phyloP scores from a whole-genome alignment of 2,329 filamentous ascomycete genomes.

The Alternaria triticina region DNA sequence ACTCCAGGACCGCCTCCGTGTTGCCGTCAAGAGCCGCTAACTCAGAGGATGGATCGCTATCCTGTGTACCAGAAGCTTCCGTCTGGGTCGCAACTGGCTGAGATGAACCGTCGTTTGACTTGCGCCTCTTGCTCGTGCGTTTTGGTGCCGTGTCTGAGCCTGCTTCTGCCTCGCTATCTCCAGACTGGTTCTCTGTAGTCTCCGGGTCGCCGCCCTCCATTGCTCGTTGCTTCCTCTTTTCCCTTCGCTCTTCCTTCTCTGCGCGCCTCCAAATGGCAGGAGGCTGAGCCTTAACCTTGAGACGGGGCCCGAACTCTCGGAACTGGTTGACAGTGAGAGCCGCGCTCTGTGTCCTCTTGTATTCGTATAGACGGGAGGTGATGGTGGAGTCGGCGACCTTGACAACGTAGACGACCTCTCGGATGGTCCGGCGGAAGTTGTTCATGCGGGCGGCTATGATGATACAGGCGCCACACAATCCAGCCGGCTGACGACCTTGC shows the following conservation, averaged over 20 bases:
- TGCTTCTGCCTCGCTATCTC: conserved; percentile 12
- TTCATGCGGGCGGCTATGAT: conserved; percentile 97
- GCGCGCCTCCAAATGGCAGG: conserved; percentile 78
- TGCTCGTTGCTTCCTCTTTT: conserved; percentile 31
- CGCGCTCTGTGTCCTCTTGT: conserved; percentile 84
- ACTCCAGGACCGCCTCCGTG: conserved; percentile 27
- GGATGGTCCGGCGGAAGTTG: conserved; percentile 90
- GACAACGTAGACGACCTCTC: conserved; percentile 97
- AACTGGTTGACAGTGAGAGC: conserved; percentile 89
- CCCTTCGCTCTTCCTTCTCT: conserved; percentile 52
- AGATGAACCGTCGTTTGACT: conserved; percentile 27
- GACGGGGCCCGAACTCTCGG: conserved; percentile 67
- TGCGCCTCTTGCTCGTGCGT: conserved; percentile 33
- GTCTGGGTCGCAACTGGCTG: conserved; percentile 11
- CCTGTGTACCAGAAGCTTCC: conserved; percentile 9
- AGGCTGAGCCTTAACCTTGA: conserved; percentile 71
- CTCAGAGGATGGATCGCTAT: conserved; percentile 11
- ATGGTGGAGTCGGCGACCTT: conserved; percentile 96
- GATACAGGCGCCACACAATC: conserved; percentile 91
- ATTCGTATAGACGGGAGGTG: conserved; percentile 88
- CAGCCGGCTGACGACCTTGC: conserved; percentile 88
- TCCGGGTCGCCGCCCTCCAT: conserved; percentile 16
- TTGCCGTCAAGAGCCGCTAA: conserved; percentile 30
- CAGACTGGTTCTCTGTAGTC: conserved; percentile 5
- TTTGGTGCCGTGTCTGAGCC: conserved; percentile 13